Evolutionary conservation across 1,139 yeast species (phyloP), one percentile per base, ranked within the genome.

Genomic region (Petasospora fabianii): DNA sequence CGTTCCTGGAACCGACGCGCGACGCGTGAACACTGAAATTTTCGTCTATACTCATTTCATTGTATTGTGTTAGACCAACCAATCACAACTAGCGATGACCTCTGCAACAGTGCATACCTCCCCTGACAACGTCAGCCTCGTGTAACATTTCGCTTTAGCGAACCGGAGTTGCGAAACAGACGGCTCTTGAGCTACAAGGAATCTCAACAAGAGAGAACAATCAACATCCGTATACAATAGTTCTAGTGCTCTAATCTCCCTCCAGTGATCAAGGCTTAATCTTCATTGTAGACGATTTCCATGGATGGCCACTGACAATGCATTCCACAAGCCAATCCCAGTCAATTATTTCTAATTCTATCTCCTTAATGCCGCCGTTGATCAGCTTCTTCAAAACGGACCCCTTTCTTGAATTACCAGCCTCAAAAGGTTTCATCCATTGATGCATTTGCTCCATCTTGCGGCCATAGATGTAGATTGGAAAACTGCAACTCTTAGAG

Each of bases 301-400:
- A 50, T 4, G 54, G 44, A 32, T 43, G 41, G 12, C 67, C 66
- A 53, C 75, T 73, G n/a, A 82, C 79, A 9, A 80, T 70, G 51
- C 86, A 75, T 49, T 83, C 90, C 1, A 82, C 85, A 1, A 81
- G 66, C 90, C 90, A 82, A 55, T 83, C 90, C 81, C 86, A 80
- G 49, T 73, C 65, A 7, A 77, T 62, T 2, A 71, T 41, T 8
- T 44, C 42, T n/a, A 44, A 12, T 16, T 61, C 61, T 15, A 62
- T 42, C 8, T 34, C 32, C 3, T 44, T 31, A 3, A 12, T 5
- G 9, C 19, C 8, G 18, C 27, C 22, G 10, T 32, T 17, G 3
- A 27, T 11, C 7, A 21, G 24, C n/a, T 20, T 33, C n/a, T 17
- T 35, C 14, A 38, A 10, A 14, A 39, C 32, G 6, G 43, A 37